Base-by-base conservation (phyloP, 176 grass and related monocot genomes). In the Thalia dealbata region DNA sequence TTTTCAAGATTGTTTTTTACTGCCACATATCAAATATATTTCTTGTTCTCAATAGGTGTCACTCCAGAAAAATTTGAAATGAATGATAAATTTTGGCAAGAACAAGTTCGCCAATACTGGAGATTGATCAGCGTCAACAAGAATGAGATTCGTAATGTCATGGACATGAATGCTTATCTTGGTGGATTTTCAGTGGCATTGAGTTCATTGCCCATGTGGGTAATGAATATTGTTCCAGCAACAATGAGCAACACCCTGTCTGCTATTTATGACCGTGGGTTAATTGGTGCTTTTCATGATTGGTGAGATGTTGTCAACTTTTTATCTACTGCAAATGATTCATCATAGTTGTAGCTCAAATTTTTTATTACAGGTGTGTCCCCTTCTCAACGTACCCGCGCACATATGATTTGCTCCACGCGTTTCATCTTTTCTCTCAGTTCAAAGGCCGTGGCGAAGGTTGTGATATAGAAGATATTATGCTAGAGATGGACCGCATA, bases 341-440 rank as follows among this genome's bases (percentile, higher is more conserved):
- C 81, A 48, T 65, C 58, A 18, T 77, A 78, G 35, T 63, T 75
- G 50, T n/a, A 32, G n/a, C 68, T 78, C 58, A 64, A 14, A 10
- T 67, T 59, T 74, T 19, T 71, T 83, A 60, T 21, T 86, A 60
- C 81, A 97, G 95, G 95, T 97, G 95, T 76, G 85, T 92, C 64
- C 87, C 95, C 38, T 97, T 97, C 79, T 93, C 95, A 74, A 97
- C 95, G 77, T 97, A 97, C 68, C 95, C 95, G 71, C 91, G 93
- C 45, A 80, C 90, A 59, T 97, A 97, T 60, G 95, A 97, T 58
- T 82, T 97, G 66, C 51, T 97, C 55, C 95, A 93, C 84, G 87
- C 79, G 84, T 91, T 69, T 76, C 64, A 86, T 74, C 81, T 93
- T 74, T 91, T 93, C 70, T 99, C 95, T 72, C 87, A 88, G 64